Percentiles rank a stretch among this genome's conserved stretches.
phyloP scores from a whole-genome alignment of 2,329 filamentous ascomycete genomes.

The Hirsutella minnesotensis region DNA sequence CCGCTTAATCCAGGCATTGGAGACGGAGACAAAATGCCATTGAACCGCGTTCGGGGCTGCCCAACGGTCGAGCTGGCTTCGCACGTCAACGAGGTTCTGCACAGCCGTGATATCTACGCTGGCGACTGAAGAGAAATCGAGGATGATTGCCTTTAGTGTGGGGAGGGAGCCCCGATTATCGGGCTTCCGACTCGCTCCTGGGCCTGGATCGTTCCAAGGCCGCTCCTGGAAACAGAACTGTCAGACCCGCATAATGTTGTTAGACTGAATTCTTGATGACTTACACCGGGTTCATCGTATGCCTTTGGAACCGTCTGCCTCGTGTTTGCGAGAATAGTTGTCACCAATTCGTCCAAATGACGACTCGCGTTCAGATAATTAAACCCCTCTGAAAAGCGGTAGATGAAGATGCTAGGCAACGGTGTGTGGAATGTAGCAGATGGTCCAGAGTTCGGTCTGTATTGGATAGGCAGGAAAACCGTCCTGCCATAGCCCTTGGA shows the following conservation, averaged over 20 bases:
- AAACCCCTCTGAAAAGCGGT: slow-evolving; percentile 42
- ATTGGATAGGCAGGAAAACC: slow-evolving; percentile 35
- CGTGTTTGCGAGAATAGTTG: slow-evolving; percentile 31
- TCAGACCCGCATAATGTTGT: background rate
- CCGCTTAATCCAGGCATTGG: slow-evolving; percentile 44
- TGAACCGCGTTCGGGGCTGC: slow-evolving; percentile 31
- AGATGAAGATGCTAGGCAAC: slow-evolving; percentile 42
- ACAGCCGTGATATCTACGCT: slow-evolving; percentile 43
- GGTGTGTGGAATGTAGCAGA: slow-evolving; percentile 29
- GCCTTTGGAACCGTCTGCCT: slow-evolving; percentile 30
- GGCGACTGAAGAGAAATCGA: slow-evolving; percentile 44
- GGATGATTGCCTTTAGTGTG: slow-evolving; percentile 39
- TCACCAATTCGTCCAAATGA: slow-evolving; percentile 36
- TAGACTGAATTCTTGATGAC: slow-evolving; percentile 10
- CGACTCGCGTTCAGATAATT: slow-evolving; percentile 43
- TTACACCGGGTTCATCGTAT: slow-evolving; percentile 33
- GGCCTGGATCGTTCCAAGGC: slow-evolving; percentile 44
- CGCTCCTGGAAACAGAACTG: slow-evolving; percentile 25
- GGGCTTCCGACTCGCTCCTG: slow-evolving; percentile 18
- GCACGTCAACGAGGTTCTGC: slow-evolving; percentile 40
- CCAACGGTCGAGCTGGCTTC: slow-evolving; percentile 39
- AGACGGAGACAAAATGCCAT: slow-evolving; percentile 40
- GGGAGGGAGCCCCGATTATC: slow-evolving; percentile 29
- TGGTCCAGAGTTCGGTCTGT: slow-evolving; percentile 39
- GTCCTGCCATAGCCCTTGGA: slow-evolving; percentile 28